These are phyloP conservation scores for Leccinum incarnatum DNA, from an alignment of 768 basidiomycete genomes.

Conservation along the genomic window DNA sequence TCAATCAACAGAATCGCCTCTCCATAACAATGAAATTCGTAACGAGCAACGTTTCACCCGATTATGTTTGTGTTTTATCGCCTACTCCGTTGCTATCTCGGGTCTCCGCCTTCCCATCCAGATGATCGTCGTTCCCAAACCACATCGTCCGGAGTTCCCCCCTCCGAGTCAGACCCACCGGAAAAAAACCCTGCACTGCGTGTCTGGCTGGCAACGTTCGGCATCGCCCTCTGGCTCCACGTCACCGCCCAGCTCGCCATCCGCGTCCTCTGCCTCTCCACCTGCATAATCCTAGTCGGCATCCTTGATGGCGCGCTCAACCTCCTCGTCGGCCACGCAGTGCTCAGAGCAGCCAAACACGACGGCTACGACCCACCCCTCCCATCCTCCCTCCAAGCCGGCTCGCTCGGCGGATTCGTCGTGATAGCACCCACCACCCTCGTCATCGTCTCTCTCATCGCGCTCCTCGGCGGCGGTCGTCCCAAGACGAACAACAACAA, in stretches of 20 bases:
- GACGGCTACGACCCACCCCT: slow-evolving; percentile 10
- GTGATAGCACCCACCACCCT: slow-evolving; percentile 11
- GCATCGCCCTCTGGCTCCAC: slow-evolving; percentile 10
- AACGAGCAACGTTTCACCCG: background rate
- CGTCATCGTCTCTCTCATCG: background rate
- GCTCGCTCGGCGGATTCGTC: slow-evolving; percentile 13
- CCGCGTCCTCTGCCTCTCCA: slow-evolving; percentile 4
- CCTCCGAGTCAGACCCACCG: background rate
- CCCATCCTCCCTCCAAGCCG: slow-evolving; percentile 10
- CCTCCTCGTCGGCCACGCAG: slow-evolving; percentile 11
- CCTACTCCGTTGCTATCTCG: slow-evolving; percentile 7
- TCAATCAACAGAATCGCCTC: background rate
- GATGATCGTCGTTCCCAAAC: background rate
- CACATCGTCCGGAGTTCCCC: background rate
- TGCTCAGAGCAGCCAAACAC: slow-evolving; percentile 12
- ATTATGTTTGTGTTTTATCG: slow-evolving; percentile 14
- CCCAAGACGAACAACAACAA: background rate
- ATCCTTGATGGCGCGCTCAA: slow-evolving; percentile 9
- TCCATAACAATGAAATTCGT: background rate
- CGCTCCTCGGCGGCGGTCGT: slow-evolving; percentile 4
- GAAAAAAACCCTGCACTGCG: slow-evolving; percentile 6
- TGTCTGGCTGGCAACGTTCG: slow-evolving; percentile 15
- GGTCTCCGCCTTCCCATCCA: background rate
- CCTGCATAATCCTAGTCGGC: slow-evolving; percentile 4
- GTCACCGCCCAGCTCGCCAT: slow-evolving; percentile 7